phyloP scores from a whole-genome alignment of 2,329 filamentous ascomycete species.

The Exophiala phaeomuriformis region DNA sequence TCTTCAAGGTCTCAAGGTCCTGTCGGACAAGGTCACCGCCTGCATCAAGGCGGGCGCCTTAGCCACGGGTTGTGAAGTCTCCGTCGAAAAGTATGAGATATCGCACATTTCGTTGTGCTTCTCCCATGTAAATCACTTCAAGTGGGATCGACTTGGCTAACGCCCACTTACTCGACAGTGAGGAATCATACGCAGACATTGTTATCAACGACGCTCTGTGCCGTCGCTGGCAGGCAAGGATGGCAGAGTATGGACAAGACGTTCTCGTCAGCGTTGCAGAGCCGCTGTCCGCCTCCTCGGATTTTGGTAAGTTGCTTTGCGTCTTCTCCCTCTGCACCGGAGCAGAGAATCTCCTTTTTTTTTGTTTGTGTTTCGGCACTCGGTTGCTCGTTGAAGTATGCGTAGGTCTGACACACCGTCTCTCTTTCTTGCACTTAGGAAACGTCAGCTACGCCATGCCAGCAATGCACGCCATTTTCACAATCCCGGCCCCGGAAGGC shows the following conservation, averaged over 20 bases:
- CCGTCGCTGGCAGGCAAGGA: background rate
- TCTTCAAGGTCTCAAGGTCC: conserved; percentile 34
- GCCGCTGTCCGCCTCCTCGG: background rate
- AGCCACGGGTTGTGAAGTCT: conserved; percentile 33
- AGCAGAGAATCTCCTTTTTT: no score
- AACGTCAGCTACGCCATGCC: conserved; percentile 3
- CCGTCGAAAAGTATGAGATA: conserved; percentile 19
- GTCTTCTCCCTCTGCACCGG: background rate
- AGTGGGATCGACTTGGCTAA: background rate
- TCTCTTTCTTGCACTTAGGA: background rate
- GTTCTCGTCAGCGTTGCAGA: background rate
- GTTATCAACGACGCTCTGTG: conserved; percentile 1
- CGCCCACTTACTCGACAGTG: conserved; percentile 12
- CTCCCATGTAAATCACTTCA: background rate
- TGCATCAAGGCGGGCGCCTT: conserved; percentile 35
- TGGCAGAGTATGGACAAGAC: background rate
- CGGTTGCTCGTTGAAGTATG: no score
- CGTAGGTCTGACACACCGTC: no score
- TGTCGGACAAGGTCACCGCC: conserved; percentile 30
- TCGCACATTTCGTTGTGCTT: background rate
- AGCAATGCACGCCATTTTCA: background rate
- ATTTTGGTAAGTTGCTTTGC: background rate
- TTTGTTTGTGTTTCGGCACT: no score
- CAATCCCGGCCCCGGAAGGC: background rate
- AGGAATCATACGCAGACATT: conserved; percentile 3